Base-by-base conservation (phyloP, 208 protist species). In the Trypanosoma theileri region DNA sequence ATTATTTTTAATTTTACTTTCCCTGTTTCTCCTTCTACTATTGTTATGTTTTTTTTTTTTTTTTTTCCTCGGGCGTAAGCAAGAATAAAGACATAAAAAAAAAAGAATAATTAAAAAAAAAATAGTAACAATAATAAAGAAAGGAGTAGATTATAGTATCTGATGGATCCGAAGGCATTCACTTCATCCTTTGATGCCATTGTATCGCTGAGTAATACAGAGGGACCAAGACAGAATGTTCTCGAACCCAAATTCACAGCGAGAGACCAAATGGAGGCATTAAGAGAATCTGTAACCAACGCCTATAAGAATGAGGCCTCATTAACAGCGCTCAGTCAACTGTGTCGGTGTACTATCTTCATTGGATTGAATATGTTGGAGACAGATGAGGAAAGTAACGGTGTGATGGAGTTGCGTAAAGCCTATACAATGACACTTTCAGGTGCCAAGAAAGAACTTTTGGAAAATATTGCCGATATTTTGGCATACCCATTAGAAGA, bases 191-290 rank as follows among this genome's bases (percentile, higher is more conserved):
- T 89, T 46, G 79, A 88, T 40, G 79, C 70, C n/a, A 87, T 93
- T 66, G 69, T 80, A 4, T 44, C 57, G 0, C 66, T 93, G 10
- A 84, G 78, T 65, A 73, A 59, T 28, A 86, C 71, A 40, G 90
- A 95, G 58, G 90, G 87, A 0, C 90, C 90, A 0, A 31, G 79
- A 31, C 71, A 70, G 10, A 95, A 95, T 69, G 74, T 95, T 21
- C 84, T 88, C 41, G 84, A 88, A 62, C 87, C 86, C 8, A 92
- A 93, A 60, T 89, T 85, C 28, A 75, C 74, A 62, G 90, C 90
- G 3, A 80, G 83, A n/a, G 40, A 61, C 48, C 81, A 93, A 55
- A 81, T 87, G 69, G 57, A 80, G 60, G 46, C 50, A 51, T 68
- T 95, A 44, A 62, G 77, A n/a, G 75, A 89, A 19, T 84, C 86